phyloP scores from a whole-genome alignment of 257 asterid genomes.

The Salvia rosmarinus region DNA sequence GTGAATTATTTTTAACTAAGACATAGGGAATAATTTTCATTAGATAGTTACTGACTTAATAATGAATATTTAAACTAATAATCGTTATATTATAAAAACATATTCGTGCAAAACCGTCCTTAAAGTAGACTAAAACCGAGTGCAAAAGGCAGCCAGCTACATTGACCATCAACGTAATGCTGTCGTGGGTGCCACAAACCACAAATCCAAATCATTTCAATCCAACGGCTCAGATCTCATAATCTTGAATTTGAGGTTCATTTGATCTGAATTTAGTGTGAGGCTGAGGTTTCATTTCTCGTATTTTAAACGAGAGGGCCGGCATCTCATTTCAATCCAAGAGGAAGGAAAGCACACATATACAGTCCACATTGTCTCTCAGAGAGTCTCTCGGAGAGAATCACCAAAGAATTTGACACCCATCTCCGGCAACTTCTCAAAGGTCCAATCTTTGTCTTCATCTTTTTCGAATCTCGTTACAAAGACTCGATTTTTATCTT shows the following conservation, averaged over 20 bases:
- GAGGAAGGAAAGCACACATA: neutral
- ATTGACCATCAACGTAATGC: constrained; percentile 38
- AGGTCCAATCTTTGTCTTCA: constrained; percentile 12
- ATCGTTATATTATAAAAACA: too few relatives aligned
- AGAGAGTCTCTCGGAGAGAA: constrained; percentile 16
- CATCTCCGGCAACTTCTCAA: neutral
- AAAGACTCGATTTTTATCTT: constrained; percentile 22
- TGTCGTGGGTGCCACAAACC: constrained; percentile 51
- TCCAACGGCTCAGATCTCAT: constrained; percentile 48
- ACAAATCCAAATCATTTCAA: constrained; percentile 31
- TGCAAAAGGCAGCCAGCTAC: constrained; percentile 46
- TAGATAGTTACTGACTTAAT: too few relatives aligned
- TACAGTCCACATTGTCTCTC: constrained; percentile 24
- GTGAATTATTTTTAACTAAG: too few relatives aligned
- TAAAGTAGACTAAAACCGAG: neutral
- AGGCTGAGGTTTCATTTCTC: constrained; percentile 41
- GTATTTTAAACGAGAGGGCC: constrained; percentile 48
- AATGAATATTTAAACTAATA: too few relatives aligned
- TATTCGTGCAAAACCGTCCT: neutral
- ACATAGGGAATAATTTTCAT: too few relatives aligned
- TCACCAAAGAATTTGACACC: constrained; percentile 10
- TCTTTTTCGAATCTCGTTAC: neutral
- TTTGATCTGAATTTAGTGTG: constrained; percentile 50
- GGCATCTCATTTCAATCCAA: constrained; percentile 31
- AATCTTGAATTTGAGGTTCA: constrained; percentile 47